These are phyloP conservation scores for Saturnispora quitensis DNA, from an alignment of 805 yeast species.

Conservation along the genomic window DNA sequence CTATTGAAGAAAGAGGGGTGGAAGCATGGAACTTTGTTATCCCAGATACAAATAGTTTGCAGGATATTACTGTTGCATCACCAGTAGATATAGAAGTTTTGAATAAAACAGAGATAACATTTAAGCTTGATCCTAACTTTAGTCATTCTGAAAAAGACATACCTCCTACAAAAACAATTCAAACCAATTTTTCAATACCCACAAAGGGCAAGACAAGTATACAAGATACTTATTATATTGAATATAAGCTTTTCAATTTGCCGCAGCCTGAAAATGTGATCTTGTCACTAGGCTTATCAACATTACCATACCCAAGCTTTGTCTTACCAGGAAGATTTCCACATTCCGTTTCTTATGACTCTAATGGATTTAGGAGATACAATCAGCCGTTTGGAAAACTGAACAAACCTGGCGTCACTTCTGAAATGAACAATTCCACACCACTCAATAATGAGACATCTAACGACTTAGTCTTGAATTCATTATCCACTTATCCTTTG, in stretches of 20 bases:
- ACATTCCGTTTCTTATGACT: conserved; percentile 80
- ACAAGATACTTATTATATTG: conserved; percentile 85
- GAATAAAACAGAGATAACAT: conserved; percentile 54
- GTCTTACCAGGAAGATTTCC: conserved; percentile 88
- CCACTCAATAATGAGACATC: neutral
- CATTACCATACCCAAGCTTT: conserved; percentile 89
- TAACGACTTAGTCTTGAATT: neutral
- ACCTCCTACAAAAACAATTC: conserved; percentile 36
- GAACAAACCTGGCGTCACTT: neutral
- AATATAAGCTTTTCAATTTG: conserved; percentile 69
- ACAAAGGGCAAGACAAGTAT: conserved; percentile 27
- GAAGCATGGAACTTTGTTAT: conserved; percentile 73
- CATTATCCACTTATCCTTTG: neutral
- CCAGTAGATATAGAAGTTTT: conserved; percentile 50
- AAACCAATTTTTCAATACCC: conserved; percentile 81
- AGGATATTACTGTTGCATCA: conserved; percentile 15
- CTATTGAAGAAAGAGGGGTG: conserved; percentile 81
- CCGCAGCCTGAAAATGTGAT: conserved; percentile 34
- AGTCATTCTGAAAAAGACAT: conserved; percentile 24
- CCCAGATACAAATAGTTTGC: neutral
- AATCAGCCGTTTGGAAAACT: conserved; percentile 56
- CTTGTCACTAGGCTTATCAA: conserved; percentile 70
- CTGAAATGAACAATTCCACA: neutral
- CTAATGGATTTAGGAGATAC: conserved; percentile 68
- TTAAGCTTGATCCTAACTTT: conserved; percentile 18